Percentiles rank a stretch among this genome's conserved stretches.
phyloP scores from a whole-genome alignment of 1,284 basidiomycete genomes.

The Sanguinoderma infundibulare region DNA sequence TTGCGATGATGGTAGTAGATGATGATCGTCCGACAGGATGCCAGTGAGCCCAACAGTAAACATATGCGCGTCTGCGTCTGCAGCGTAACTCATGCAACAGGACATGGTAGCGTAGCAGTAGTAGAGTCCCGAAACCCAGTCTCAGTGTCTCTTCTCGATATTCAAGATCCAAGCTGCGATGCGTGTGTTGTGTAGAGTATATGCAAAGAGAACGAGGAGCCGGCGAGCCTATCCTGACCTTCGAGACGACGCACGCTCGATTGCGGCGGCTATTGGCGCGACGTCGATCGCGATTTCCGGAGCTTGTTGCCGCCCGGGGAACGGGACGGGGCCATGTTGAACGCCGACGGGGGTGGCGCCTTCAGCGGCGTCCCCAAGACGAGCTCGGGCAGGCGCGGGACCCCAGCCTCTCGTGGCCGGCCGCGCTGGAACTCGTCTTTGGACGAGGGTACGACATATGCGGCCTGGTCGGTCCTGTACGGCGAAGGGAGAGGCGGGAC shows the following conservation, averaged over 20 bases:
- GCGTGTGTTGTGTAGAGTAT: not conserved
- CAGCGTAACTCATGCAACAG: too few relatives aligned
- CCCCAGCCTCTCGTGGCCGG: not conserved
- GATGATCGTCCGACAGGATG: not conserved
- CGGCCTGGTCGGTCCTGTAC: not conserved
- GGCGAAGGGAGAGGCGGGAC: not conserved
- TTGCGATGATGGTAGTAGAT: not conserved
- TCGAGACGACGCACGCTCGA: not conserved
- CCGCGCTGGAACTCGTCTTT: not conserved
- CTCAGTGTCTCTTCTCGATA: not conserved
- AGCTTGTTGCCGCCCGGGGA: not conserved
- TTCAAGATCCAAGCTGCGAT: not conserved
- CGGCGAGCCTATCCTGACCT: not conserved
- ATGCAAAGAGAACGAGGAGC: not conserved
- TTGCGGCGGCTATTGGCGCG: not conserved
- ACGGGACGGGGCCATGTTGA: not conserved
- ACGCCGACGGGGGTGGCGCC: not conserved
- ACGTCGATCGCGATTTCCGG: not conserved
- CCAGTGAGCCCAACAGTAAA: not conserved
- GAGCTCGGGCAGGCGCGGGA: not conserved
- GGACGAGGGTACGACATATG: too few relatives aligned
- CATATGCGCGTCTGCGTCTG: not conserved
- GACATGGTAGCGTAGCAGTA: not conserved
- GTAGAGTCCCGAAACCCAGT: not conserved
- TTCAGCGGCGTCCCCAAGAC: not conserved